Evolutionary conservation across 73 alveolate species (phyloP), one percentile per base, ranked within the genome.

Genomic region (Stentor coeruleus): DNA sequence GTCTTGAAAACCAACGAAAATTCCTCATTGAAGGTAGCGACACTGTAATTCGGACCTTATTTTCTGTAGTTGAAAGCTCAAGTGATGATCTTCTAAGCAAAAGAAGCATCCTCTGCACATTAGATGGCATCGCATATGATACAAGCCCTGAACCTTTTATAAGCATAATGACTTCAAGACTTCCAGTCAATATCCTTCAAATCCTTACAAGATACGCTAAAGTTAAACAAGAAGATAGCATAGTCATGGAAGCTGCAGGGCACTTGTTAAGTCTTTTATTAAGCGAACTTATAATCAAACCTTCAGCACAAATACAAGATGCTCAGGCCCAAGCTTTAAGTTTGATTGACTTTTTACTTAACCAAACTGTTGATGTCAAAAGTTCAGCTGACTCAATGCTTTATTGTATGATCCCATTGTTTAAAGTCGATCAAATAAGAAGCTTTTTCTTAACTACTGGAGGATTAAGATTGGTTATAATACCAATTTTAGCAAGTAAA

Each of bases 361-460:
- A 66, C 79, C 79, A 66, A 66, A 31, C 49, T 31, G 37, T 66
- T 20, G 79, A 66, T 0, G 14, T 1, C 79, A 66, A 20, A 11
- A 28, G 20, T 28, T 15, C 36, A 14, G n/a, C 33, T 20, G 79
- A 66, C n/a, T 20, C n/a, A 26, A 15, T 31, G 40, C n/a, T 31
- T 66, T 66, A 66, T 2, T 66, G 79, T 2, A 20, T 66, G n/a
- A 28, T 66, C 20, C 79, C 79, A 28, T 31, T 66, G 11, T 66
- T 66, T 33, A 66, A 66, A 31, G 33, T 66, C 41, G 39, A 33
- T 2, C 40, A 20, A 20, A 31, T 66, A 1, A 20, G 79, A 33
- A 66, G 79, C n/a, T 20, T 20, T 11, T 66, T 66, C 33, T 66
- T 66, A 33, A 66, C 40, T 26, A 66, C 79, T 20, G 79, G 79